Base-by-base conservation (phyloP, 2,329 filamentous ascomycete genomes). In the Arthrobotrys sinensis region DNA sequence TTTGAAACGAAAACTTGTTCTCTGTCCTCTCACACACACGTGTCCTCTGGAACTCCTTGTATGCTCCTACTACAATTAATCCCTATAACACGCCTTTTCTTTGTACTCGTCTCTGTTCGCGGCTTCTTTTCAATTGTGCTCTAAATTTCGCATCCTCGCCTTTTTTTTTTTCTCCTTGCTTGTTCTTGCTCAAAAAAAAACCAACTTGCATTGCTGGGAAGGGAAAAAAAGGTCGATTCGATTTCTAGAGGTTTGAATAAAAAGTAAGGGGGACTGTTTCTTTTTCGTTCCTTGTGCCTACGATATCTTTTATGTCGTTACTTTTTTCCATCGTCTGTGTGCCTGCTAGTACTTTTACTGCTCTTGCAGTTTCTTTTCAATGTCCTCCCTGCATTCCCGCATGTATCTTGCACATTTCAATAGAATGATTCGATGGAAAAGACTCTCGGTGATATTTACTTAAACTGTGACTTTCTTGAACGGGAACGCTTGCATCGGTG, bases 371-470 rank as follows among this genome's bases (percentile, higher is more conserved):
- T 60, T 55, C 38, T 53, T 68, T 46, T 50, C 38, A 36, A 60
- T 55, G 57, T 52, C 38, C 36, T 62, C 21, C 50, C 63, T 70
- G 66, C 73, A 77, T 77, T 66, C 12, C 57, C 65, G 65, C 73
- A 71, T 77, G 73, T 77, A 77, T 67, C 66, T 70, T 57, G n/a
- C 60, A 68, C 50, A 62, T 65, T 62, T 67, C 43, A 77, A 77
- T 77, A 77, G 73, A 77, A 70, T 77, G 48, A 77, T 67, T 70
- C 69, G 64, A 65, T 65, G 65, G 72, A 70, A 76, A 70, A 28
- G 2, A 7, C 11, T 14, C 11, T 5, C 24, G 4, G 11, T 28
- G 21, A 50, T 50, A 50, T 19, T 8, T 36, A n/a, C 21, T 24
- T 14, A 8, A 40, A 50, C 32, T 4, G 62, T 50, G 43, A 48